phyloP scores from a whole-genome alignment of 2,329 filamentous ascomycete species.

The Pyrenophora seminiperda region DNA sequence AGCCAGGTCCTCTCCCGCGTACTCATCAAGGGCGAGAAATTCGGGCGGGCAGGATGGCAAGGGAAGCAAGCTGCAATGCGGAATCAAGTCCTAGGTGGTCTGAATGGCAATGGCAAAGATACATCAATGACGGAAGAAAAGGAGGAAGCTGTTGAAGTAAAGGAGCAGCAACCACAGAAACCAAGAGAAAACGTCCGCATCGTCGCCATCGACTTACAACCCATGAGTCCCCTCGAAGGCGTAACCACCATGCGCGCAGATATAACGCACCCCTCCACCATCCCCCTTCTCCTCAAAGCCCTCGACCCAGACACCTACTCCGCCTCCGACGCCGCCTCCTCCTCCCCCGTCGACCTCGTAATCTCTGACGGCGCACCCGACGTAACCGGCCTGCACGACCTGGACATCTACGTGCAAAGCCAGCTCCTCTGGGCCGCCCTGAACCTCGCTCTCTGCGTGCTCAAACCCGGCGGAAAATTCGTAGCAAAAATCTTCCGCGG shows the following conservation, averaged over 20 bases:
- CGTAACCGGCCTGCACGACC: constrained; percentile 93
- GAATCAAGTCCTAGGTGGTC: constrained; percentile 62
- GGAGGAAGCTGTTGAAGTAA: constrained; percentile 8
- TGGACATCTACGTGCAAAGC: constrained; percentile 97
- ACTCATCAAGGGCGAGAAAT: constrained; percentile 89
- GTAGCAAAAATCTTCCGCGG: constrained; percentile 98
- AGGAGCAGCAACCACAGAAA: constrained; percentile 34
- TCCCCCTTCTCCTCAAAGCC: constrained; percentile 83
- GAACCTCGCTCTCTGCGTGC: constrained; percentile 89
- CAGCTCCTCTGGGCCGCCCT: constrained; percentile 93
- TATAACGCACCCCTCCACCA: constrained; percentile 95
- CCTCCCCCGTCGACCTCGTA: constrained; percentile 86
- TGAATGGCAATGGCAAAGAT: constrained; percentile 15
- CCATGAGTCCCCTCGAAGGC: constrained; percentile 90
- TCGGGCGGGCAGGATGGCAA: constrained; percentile 84
- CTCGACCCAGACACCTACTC: constrained; percentile 72
- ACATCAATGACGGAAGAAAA: constrained; percentile 8
- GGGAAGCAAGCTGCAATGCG: constrained; percentile 74
- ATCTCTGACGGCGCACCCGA: constrained; percentile 95
- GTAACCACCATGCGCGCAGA: constrained; percentile 92
- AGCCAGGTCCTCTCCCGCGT: constrained; percentile 94
- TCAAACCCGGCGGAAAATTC: constrained; percentile 92
- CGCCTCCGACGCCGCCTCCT: constrained; percentile 49
- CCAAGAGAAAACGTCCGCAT: constrained; percentile 82
- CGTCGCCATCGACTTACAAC: constrained; percentile 92